These are phyloP conservation scores for Theobroma grandiflorum DNA, from an alignment of 441 rosid genomes.

Conservation along the genomic window DNA sequence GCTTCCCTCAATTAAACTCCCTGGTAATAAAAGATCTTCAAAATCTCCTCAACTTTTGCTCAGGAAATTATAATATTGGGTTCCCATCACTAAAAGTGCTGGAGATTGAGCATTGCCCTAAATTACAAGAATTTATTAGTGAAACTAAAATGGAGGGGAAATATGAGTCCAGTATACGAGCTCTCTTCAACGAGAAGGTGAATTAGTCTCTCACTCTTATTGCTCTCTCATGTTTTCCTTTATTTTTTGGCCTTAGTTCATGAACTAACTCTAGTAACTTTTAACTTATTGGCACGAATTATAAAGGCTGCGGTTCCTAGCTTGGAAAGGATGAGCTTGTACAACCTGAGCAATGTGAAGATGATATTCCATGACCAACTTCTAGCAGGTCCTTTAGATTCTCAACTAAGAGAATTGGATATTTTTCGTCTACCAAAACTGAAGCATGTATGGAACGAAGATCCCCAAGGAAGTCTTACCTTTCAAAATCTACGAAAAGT, in stretches of 20 bases:
- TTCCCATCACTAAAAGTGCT: background rate
- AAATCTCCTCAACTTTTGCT: background rate
- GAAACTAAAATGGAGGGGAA: background rate
- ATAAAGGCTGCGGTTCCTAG: background rate
- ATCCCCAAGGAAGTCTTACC: background rate
- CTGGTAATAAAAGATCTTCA: background rate
- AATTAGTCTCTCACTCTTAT: background rate
- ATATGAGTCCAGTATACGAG: too few relatives aligned
- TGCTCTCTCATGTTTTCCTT: background rate
- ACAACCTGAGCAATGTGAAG: background rate
- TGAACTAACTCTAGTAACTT: background rate
- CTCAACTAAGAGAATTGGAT: background rate
- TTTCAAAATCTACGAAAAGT: background rate
- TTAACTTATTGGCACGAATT: background rate
- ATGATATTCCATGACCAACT: background rate
- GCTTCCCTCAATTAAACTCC: background rate
- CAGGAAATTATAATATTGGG: background rate
- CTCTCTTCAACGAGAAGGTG: constrained; percentile 18
- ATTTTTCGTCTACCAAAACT: background rate
- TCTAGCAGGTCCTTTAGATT: background rate
- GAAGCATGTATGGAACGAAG: background rate
- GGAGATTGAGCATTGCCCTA: background rate
- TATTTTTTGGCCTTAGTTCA: background rate
- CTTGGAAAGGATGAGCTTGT: background rate
- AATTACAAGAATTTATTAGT: background rate